Conservation (phyloP, 1,284 basidiomycete genomes). For the Cryptococcus maquisensis region DNA sequence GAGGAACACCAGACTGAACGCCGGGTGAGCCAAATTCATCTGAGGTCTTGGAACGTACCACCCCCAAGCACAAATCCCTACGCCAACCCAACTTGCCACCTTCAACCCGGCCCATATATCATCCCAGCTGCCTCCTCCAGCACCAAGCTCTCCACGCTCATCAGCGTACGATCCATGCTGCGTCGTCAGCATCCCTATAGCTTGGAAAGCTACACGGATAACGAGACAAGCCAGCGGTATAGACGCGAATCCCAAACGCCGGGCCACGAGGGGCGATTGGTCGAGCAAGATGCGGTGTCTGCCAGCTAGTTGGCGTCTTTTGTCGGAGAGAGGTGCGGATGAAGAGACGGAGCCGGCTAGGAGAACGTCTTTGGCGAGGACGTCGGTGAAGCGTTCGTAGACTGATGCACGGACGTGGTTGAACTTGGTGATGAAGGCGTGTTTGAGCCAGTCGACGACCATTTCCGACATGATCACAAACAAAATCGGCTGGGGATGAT, state of each 20-base stretch:
- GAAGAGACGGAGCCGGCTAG: slow-evolving; percentile 57
- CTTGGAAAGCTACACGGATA: slow-evolving; percentile 83
- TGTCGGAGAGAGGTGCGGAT: slow-evolving; percentile 7
- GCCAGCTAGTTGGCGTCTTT: slow-evolving; percentile 1
- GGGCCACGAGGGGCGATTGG: slow-evolving; percentile 89
- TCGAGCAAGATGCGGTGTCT: slow-evolving; percentile 69
- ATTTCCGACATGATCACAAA: slow-evolving; percentile 90
- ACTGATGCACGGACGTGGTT: slow-evolving; percentile 88
- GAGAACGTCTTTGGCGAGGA: slow-evolving; percentile 88
- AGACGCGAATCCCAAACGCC: slow-evolving; percentile 88
- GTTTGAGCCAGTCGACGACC: slow-evolving; percentile 97
- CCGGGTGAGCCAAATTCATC: not conserved
- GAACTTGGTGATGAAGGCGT: slow-evolving; percentile 99
- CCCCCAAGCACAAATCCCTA: slow-evolving; percentile 70
- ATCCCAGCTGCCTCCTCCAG: slow-evolving; percentile 26
- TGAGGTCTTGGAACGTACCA: slow-evolving; percentile 55
- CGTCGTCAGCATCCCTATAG: slow-evolving; percentile 60
- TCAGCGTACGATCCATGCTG: not conserved
- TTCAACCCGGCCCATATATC: slow-evolving; percentile 52
- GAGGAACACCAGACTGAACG: slow-evolving; percentile 65
- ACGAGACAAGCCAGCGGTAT: slow-evolving; percentile 86
- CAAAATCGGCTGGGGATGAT: slow-evolving; percentile 69
- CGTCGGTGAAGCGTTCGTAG: slow-evolving; percentile 93
- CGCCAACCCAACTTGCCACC: slow-evolving; percentile 59
- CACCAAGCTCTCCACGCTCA: not conserved